phyloP scores from a whole-genome alignment of 257 asterid genomes.

The Solanum piurae region DNA sequence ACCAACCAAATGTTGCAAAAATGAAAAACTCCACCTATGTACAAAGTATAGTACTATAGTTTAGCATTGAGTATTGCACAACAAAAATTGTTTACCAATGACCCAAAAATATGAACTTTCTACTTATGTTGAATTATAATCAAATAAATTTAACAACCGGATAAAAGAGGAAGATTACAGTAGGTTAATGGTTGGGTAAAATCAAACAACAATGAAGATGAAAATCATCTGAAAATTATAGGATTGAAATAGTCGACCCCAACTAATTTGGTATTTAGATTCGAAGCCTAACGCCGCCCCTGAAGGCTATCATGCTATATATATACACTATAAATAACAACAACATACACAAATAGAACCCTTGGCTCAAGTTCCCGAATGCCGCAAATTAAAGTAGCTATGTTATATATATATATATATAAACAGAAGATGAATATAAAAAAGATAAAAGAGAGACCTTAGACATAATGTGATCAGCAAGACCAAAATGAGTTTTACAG shows the following conservation, averaged over 20 bases:
- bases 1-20: not conserved
- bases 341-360: not conserved
- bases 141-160: not conserved
- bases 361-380: too few relatives aligned
- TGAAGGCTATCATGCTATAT: not conserved
- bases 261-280: not conserved
- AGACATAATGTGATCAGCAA: conserved; percentile 43
- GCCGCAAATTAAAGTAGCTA: not conserved
- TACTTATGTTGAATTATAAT: not conserved
- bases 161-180: not conserved
- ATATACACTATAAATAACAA: not conserved
- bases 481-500: conserved; percentile 64
- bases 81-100: not conserved
- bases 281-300: not conserved
- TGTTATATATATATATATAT: not conserved
- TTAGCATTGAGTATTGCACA: not conserved
- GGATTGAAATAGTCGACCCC: not conserved
- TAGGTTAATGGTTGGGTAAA: not conserved
- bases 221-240: not conserved
- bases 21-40: not conserved
- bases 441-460: conserved; percentile 24
- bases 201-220: not conserved
- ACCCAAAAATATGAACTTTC: not conserved
- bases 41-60: not conserved
- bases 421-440: not conserved